Evolutionary conservation across 1,139 yeast genomes (phyloP), one percentile per base, ranked within the genome.

Genomic region (Geotrichum reessii): DNA sequence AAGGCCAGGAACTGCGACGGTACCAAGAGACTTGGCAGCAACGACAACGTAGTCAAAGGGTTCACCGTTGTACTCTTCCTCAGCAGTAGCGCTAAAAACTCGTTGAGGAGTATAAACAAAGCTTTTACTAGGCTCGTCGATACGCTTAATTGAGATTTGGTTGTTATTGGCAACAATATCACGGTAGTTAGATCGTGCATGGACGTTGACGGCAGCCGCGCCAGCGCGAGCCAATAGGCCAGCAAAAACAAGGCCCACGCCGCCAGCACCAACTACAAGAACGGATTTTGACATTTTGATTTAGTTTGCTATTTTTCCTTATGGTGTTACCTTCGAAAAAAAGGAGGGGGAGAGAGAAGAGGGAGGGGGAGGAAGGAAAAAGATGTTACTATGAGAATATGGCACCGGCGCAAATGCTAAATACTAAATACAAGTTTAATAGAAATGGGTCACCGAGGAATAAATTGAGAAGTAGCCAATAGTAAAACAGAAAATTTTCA

Each of bases 241-340:
- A 5, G 61, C 65, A 46, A 53, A 63, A 11, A 62, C 57, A 12
- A 64, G 56, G 27, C 67, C 67, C 11, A 65, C 65, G n/a, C 63
- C 67, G 6, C 67, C 67, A 2, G 66, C 65, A 14, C 67, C 67
- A 8, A 63, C 64, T 8, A 65, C 50, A 19, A 63, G 56, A n/a
- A 60, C 48, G 9, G 57, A 52, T 17, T 12, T 25, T 44, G 47
- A 21, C 22, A 17, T 33, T 28, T n/a, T 22, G 40, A 11, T 17
- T 33, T 14, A 17, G n/a, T n/a, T n/a, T n/a, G n/a, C n/a, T n/a
- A n/a, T n/a, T n/a, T n/a, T n/a, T n/a, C n/a, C n/a, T n/a, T n/a
- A n/a, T n/a, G n/a, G n/a, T n/a, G n/a, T n/a, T n/a, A n/a, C n/a
- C n/a, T n/a, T n/a, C n/a, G n/a, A n/a, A n/a, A n/a, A n/a, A n/a